Percentiles rank a stretch among this genome's conserved stretches.
phyloP scores from a whole-genome alignment of 2,329 filamentous ascomycete species.

The Ophiostoma populinum region DNA sequence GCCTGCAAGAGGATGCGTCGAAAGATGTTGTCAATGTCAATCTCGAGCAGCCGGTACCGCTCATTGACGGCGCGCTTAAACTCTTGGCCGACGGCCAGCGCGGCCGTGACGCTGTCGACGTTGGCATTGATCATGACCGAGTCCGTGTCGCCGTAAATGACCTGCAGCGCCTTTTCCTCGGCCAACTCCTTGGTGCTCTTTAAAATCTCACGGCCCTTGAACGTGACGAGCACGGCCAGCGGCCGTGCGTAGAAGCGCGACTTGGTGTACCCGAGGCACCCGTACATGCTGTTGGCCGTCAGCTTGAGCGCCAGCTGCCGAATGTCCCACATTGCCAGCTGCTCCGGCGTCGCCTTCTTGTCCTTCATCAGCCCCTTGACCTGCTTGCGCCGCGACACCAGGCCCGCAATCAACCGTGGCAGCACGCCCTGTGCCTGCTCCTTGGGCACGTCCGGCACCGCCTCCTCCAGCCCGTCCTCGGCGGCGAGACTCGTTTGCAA shows the following conservation, averaged over 20 bases:
- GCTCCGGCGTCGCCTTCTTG: conserved; percentile 66
- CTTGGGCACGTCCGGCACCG: conserved; percentile 69
- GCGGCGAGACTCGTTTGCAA: conserved; percentile 22
- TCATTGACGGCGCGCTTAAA: conserved; percentile 95
- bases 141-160: conserved; percentile 98
- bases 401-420: conserved; percentile 75
- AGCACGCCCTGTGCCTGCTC: conserved; percentile 71
- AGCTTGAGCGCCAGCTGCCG: conserved; percentile 94
- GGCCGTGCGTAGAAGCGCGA: conserved; percentile 95
- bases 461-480: conserved; percentile 42
- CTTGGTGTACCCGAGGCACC: conserved; percentile 90
- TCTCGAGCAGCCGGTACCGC: conserved; percentile 79
- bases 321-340: conserved; percentile 92
- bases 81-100: conserved; percentile 77
- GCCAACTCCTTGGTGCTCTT: conserved; percentile 90
- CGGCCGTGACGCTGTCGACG: conserved; percentile 79
- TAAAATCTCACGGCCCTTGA: conserved; percentile 93
- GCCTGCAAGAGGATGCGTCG: conserved; percentile 82
- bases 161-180: conserved; percentile 75
- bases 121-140: conserved; percentile 99
- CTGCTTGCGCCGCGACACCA: conserved; percentile 74
- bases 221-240: conserved; percentile 87
- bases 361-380: conserved; percentile 97
- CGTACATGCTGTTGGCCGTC: conserved; percentile 99
- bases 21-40: conserved; percentile 97